A percentile compares a stretch with the other conserved stretches of the same genome.
These are phyloP conservation scores for Boechera retrofracta DNA, from an alignment of 345 rosid species.

Conservation along the genomic window DNA sequence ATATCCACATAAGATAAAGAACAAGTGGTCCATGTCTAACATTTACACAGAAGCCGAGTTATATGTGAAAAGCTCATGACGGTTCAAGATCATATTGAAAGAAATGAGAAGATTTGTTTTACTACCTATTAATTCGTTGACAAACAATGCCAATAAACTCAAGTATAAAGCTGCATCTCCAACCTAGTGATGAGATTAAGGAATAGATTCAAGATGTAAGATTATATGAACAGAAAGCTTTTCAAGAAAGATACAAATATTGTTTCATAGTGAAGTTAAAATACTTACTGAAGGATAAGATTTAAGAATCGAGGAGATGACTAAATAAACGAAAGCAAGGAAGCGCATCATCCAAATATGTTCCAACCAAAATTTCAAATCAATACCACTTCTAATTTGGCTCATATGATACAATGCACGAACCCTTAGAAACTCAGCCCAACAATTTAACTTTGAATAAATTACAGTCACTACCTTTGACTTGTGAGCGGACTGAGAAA, in stretches of 20 bases:
- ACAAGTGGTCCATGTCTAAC: constrained; percentile 77
- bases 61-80: background rate
- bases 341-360: constrained; percentile 46
- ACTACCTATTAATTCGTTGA: constrained; percentile 80
- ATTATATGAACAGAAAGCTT: background rate
- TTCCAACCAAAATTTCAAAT: too few relatives aligned
- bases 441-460: background rate
- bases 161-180: constrained; percentile 89
- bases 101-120: constrained; percentile 17
- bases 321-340: constrained; percentile 78
- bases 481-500: background rate
- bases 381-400: background rate
- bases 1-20: constrained; percentile 87
- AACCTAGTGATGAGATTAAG: constrained; percentile 52
- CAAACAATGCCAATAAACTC: constrained; percentile 77
- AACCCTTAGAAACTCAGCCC: background rate
- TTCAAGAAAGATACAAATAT: background rate
- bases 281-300: constrained; percentile 93
- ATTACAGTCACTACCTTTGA: background rate
- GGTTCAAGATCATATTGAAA: constrained; percentile 13
- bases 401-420: background rate
- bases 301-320: constrained; percentile 84
- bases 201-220: constrained; percentile 12
- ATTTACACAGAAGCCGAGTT: constrained; percentile 31
- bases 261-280: background rate